Conservation (phyloP, 768 basidiomycete species). For the Termitomyces sp. region DNA sequence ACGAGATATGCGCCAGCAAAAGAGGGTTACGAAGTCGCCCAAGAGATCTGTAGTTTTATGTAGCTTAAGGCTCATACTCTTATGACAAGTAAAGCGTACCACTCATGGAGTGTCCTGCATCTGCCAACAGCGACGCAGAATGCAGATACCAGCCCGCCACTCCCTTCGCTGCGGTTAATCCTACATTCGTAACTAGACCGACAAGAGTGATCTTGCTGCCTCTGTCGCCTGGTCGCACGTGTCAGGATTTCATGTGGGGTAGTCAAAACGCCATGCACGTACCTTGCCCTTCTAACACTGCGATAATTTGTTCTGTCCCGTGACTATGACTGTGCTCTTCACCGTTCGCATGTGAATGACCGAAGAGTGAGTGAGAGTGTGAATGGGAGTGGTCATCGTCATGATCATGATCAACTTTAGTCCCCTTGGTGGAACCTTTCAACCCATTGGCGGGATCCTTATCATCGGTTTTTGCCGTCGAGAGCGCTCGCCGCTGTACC, state of each 20-base stretch:
- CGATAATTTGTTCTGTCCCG: slow-evolving; percentile 62
- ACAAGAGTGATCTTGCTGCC: slow-evolving; percentile 82
- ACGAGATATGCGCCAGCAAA: slow-evolving; percentile 82
- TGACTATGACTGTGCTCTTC: slow-evolving; percentile 50
- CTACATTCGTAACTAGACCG: slow-evolving; percentile 79
- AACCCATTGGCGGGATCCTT: neutral
- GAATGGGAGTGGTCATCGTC: slow-evolving; percentile 43
- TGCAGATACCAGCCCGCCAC: slow-evolving; percentile 86
- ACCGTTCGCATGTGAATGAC: slow-evolving; percentile 60
- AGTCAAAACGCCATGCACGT: slow-evolving; percentile 16
- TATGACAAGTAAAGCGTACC: slow-evolving; percentile 40
- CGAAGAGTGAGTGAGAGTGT: slow-evolving; percentile 53
- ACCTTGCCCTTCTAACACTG: slow-evolving; percentile 65
- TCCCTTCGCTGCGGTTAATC: slow-evolving; percentile 79
- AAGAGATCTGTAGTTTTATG: slow-evolving; percentile 51
- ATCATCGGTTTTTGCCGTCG: slow-evolving; percentile 15
- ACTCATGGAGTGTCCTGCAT: slow-evolving; percentile 88
- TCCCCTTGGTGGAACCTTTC: neutral
- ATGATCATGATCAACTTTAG: slow-evolving; percentile 8
- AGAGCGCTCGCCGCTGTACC: slow-evolving; percentile 20
- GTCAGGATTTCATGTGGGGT: neutral
- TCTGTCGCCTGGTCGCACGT: slow-evolving; percentile 51
- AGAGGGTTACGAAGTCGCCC: slow-evolving; percentile 88
- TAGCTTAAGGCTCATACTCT: neutral
- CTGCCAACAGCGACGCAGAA: slow-evolving; percentile 86